Base-by-base conservation (phyloP, 768 basidiomycete species). In the Suillus weaverae region DNA sequence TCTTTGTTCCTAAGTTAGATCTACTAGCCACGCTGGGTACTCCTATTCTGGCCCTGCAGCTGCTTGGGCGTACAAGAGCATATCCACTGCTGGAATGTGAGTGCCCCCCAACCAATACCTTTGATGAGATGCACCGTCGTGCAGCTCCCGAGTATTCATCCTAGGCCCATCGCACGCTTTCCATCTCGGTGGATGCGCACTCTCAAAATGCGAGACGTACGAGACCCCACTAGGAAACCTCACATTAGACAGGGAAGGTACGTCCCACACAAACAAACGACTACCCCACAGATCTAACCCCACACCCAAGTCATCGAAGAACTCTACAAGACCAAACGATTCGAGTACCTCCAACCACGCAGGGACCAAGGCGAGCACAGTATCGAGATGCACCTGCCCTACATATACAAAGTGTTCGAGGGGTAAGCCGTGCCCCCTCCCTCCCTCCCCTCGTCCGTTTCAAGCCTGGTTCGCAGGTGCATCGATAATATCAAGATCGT, bases 341-440 rank as follows among this genome's bases (percentile, higher is more conserved):
- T 99, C 69, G 81, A 84, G 43, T 78, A 81, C 11, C 89, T 99
- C 86, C 79, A 78, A 20, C 68, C 83, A 3, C 70, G 78, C 2
- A 87, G 87, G 2, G 97, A 99, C 72, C 95, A 95, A 76, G 93
- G 90, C 35, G 97, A 99, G 71, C 97, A 99, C 74, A 96, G 94
- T 72, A 87, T 99, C 62, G 97, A 99, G 79, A 96, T 99, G 94
- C 96, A 99, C 71, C 84, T 99, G 20, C 95, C 97, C 6, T 96
- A 94, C 74, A 80, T 97, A 48, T 85, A 91, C 59, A 94, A 94
- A 75, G 78, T 90, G 13, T 97, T 97, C 66, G 83, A 92, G 76
- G 87, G 87, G 94, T 94, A 71, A 68, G 80, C 72, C 39, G 3
- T 16, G 1, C 6, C 30, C 26, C 33, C n/a, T 54, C 39, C 22